These are phyloP conservation scores for Boletus subcaerulescens DNA, from an alignment of 768 basidiomycete species.

Conservation along the genomic window DNA sequence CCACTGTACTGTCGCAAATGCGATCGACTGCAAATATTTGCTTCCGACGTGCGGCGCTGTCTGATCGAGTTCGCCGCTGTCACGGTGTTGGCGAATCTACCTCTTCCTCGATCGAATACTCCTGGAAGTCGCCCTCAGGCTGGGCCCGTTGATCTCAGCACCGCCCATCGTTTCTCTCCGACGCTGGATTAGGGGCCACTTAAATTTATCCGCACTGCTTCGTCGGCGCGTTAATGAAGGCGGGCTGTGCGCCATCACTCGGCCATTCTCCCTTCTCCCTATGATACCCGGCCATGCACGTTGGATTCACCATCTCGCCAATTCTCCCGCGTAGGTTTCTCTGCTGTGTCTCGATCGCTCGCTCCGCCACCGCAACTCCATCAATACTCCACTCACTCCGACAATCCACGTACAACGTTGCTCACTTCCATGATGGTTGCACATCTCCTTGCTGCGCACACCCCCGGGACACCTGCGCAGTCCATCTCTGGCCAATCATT, in stretches of 20 bases:
- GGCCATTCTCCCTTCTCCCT: too few species aligned
- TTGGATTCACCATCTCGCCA: background rate
- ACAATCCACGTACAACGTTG: background rate
- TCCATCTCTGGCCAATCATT: background rate
- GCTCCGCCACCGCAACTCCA: background rate
- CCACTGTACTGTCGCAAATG: too few species aligned
- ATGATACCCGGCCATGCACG: slow-evolving; percentile 3
- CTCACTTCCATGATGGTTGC: background rate
- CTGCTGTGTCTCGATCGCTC: background rate
- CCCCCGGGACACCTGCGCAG: background rate
- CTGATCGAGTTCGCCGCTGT: slow-evolving; percentile 15
- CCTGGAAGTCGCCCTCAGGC: too few species aligned
- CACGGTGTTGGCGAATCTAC: slow-evolving; percentile 4
- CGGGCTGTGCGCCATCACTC: slow-evolving; percentile 12
- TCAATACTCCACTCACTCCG: background rate
- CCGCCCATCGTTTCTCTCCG: background rate
- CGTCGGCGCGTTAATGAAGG: slow-evolving; percentile 10
- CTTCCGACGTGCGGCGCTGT: background rate
- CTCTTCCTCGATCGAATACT: background rate
- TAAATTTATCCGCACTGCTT: slow-evolving; percentile 4
- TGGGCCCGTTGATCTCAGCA: background rate
- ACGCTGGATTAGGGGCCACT: background rate
- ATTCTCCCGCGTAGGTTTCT: background rate
- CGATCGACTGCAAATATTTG: background rate
- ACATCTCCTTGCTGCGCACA: background rate